Evolutionary conservation across 345 rosid species (phyloP), one percentile per base, ranked within the genome.

Genomic region (Eucalyptus polyanthemos): DNA sequence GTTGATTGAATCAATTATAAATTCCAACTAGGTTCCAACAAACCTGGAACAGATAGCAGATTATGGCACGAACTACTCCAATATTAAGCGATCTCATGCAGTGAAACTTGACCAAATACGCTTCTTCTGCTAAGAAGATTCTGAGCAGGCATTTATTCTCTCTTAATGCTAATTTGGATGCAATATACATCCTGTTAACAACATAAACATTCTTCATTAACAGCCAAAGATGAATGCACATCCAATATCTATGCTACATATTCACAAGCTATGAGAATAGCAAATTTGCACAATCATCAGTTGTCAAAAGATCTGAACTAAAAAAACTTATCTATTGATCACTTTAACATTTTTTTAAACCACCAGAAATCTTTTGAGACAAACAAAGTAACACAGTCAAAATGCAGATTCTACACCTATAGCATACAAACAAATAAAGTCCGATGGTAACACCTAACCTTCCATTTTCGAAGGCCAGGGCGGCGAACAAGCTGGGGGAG

Each of bases 401-500:
- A 76, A 40, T 40, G 83, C 83, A 76, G 47, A 11, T 40, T 21
- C 27, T 21, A 21, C 83, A 76, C 24, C 47, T 25, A 50, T 11
- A 40, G 37, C 45, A 34, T 9, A 69, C 45, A 49, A 69, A 89
- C 31, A 12, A 40, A 50, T 11, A 24, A 14, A 34, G 80, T 88
- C 34, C 47, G 13, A 89, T 51, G 31, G 45, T 53, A 27, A 87
- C 22, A 89, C 92, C 94, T 86, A 88, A 96, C 99, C 99, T 96
- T 98, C 99, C 99, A 98, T 92, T 88, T 97, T 89, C 85, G 94
- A 88, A 95, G 95, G 91, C 98, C 99, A 65, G 98, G 98, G 88
- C 97, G 93, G 58, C 96, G 93, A 89, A 95, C 90, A 92, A 98
- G 99, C 88, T 95, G 95, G 85, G 99, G 99, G 91, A 95, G 95